Conservation (phyloP, 495 filamentous ascomycete species). For the Aspergillus egyptiacus region DNA sequence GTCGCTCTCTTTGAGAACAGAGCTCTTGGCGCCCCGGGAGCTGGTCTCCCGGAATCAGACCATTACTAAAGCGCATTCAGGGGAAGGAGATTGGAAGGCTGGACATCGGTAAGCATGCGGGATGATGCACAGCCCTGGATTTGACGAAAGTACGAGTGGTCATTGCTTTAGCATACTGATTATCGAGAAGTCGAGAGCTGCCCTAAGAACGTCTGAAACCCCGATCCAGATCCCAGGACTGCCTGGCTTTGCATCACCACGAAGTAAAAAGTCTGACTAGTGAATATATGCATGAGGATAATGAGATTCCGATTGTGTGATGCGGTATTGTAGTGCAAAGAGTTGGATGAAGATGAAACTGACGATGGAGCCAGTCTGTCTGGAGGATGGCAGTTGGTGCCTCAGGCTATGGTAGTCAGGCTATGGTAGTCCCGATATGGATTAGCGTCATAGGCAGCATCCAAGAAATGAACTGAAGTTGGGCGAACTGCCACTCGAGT, state of each 20-base stretch:
- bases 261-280: too few species aligned
- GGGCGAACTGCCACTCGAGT: neutral
- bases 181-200: too few species aligned
- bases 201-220: too few species aligned
- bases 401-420: neutral
- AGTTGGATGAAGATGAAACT: neutral
- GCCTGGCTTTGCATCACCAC: too few species aligned
- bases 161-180: too few species aligned
- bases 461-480: neutral
- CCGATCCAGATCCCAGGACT: too few species aligned
- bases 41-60: constrained; percentile 1
- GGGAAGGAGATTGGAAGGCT: neutral
- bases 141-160: too few species aligned
- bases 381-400: neutral
- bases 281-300: too few species aligned
- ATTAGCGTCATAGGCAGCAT: neutral
- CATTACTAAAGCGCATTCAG: neutral
- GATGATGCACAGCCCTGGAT: too few species aligned
- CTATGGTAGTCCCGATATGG: neutral
- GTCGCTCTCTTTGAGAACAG: neutral
- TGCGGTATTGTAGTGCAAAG: too few species aligned
- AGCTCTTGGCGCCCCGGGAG: constrained; percentile 7
- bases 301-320: too few species aligned
- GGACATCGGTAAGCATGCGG: too few species aligned
- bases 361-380: neutral